Evolutionary conservation across 2,329 filamentous ascomycete species (phyloP).

Genomic region (Fusarium sp.): DNA sequence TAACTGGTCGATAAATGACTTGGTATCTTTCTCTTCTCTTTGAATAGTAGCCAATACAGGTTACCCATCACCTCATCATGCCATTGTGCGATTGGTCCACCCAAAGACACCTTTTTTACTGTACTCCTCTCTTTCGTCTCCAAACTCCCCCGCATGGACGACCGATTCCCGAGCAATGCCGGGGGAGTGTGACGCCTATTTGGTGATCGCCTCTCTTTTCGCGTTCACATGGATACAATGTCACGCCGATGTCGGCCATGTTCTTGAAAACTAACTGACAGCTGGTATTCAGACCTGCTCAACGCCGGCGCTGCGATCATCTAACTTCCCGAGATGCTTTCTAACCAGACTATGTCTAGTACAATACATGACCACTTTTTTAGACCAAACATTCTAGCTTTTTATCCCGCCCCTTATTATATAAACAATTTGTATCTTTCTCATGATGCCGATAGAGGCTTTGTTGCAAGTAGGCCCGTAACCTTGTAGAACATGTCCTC

Average conservation of each 20-base stretch:
- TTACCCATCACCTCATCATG: constrained; percentile 42
- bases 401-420: constrained; percentile 21
- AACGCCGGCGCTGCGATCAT: constrained; percentile 35
- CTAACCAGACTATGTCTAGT: constrained; percentile 36
- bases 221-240: constrained; percentile 1
- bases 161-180: constrained; percentile 32
- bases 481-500: constrained; percentile 83
- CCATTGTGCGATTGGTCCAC: constrained; percentile 55
- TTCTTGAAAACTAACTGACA: constrained; percentile 16
- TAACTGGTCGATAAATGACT: constrained; percentile 36
- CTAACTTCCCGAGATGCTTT: constrained; percentile 20
- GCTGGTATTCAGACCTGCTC: constrained; percentile 31
- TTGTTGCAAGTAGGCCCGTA: constrained; percentile 69
- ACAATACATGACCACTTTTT: constrained; percentile 32
- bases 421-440: constrained; percentile 29
- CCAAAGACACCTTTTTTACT: constrained; percentile 27
- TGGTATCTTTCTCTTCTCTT: constrained; percentile 37
- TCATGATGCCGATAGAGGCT: constrained; percentile 56
- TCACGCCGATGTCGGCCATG: constrained; percentile 31
- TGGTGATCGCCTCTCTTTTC: constrained; percentile 36
- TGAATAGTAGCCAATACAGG: constrained; percentile 25
- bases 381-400: constrained; percentile 25
- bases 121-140: constrained; percentile 25
- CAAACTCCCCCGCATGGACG: constrained; percentile 24
- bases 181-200: constrained; percentile 19